These are phyloP conservation scores for Gelatoporia subvermispora DNA, from an alignment of 768 basidiomycete genomes.

Conservation along the genomic window DNA sequence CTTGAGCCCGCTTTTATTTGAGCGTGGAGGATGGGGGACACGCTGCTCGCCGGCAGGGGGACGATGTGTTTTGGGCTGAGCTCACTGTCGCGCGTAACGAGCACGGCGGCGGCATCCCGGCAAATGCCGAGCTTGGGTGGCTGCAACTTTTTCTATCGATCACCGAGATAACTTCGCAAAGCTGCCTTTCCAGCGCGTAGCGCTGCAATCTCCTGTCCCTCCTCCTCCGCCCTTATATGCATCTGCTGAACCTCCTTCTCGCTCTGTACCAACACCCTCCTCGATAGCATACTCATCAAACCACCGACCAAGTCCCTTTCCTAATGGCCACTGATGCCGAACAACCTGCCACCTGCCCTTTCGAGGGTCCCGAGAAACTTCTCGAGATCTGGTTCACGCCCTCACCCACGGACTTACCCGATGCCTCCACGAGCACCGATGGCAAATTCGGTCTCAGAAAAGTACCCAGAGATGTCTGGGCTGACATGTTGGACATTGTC, in stretches of 20 bases:
- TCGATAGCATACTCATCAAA: constrained; percentile 18
- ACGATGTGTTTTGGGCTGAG: background rate
- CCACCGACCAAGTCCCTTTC: background rate
- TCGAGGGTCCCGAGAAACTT: constrained; percentile 93
- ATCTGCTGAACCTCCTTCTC: constrained; percentile 16
- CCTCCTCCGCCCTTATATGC: constrained; percentile 19
- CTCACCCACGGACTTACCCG: constrained; percentile 55
- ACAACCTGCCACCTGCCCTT: constrained; percentile 28
- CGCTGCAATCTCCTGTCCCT: constrained; percentile 1
- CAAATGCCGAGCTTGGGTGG: constrained; percentile 4
- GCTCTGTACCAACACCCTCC: constrained; percentile 15
- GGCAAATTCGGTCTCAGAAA: constrained; percentile 69
- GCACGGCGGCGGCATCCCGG: constrained; percentile 5
- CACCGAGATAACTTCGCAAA: too few relatives aligned
- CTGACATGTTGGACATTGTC: constrained; percentile 95
- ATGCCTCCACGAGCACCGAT: constrained; percentile 30
- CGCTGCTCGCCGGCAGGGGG: too few relatives aligned
- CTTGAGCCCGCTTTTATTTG: background rate
- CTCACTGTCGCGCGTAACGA: constrained; percentile 1
- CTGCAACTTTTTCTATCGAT: constrained; percentile 6
- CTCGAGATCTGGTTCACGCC: constrained; percentile 98
- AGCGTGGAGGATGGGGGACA: background rate
- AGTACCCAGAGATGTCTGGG: constrained; percentile 78
- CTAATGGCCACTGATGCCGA: constrained; percentile 7
- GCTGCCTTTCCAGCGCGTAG: background rate